Evolutionary conservation across 495 filamentous ascomycete species (phyloP).

Genomic region (Aspergillus kassunensis): DNA sequence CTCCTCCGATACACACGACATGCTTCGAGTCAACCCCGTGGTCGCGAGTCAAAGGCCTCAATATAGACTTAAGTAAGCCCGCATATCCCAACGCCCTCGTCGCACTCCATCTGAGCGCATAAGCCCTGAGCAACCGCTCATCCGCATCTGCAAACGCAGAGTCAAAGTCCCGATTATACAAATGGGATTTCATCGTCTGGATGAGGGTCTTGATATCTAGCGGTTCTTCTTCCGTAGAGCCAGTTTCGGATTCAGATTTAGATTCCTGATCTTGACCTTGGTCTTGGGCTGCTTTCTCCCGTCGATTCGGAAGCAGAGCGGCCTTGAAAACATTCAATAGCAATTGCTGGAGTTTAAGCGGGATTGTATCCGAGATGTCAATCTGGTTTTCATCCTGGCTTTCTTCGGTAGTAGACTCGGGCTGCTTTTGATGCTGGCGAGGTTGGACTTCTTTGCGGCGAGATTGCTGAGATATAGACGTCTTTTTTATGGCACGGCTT

Average conservation of each 20-base stretch:
- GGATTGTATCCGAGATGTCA: slow-evolving; percentile 32
- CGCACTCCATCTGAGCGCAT: slow-evolving; percentile 85
- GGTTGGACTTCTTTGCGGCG: background rate
- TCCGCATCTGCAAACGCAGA: slow-evolving; percentile 64
- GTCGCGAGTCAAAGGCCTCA: slow-evolving; percentile 10
- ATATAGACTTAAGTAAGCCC: slow-evolving; percentile 52
- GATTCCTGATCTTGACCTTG: no score
- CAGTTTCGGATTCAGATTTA: no score
- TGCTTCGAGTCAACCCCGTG: slow-evolving; percentile 14
- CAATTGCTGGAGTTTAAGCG: slow-evolving; percentile 61
- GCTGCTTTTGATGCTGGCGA: slow-evolving; percentile 12
- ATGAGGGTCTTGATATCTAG: slow-evolving; percentile 52
- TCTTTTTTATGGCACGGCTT: slow-evolving; percentile 9
- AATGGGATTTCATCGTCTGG: slow-evolving; percentile 75
- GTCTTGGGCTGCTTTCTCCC: background rate
- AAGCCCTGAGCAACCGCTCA: slow-evolving; percentile 65
- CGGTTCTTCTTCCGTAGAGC: slow-evolving; percentile 8
- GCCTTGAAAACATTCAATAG: slow-evolving; percentile 73
- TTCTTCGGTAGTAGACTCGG: background rate
- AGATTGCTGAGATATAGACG: slow-evolving; percentile 12
- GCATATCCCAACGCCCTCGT: slow-evolving; percentile 75
- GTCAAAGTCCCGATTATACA: slow-evolving; percentile 81
- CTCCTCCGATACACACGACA: slow-evolving; percentile 75
- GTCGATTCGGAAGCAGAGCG: slow-evolving; percentile 44
- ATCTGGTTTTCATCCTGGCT: slow-evolving; percentile 5